Evolutionary conservation across 2,329 filamentous ascomycete species (phyloP).

Genomic region (Botrytis cinerea): DNA sequence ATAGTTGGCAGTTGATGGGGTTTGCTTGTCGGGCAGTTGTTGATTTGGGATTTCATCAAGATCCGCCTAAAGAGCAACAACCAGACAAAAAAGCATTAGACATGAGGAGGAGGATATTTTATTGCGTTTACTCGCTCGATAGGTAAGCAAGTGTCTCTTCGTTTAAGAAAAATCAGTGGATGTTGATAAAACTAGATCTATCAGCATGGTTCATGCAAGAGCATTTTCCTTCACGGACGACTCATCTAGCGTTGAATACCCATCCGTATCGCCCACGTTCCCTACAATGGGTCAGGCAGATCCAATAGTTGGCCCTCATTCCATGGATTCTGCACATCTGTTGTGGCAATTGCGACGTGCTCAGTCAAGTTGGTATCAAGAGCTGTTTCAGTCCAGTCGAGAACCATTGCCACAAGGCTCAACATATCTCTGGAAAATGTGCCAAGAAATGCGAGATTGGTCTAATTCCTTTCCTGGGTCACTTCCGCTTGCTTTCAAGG

Average conservation of each 20-base stretch:
- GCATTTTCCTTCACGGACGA: slow-evolving; percentile 95
- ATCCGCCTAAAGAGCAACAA: slow-evolving; percentile 71
- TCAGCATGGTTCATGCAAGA: slow-evolving; percentile 83
- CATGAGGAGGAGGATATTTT: slow-evolving; percentile 79
- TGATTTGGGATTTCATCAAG: slow-evolving; percentile 90
- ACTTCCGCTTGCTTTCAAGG: slow-evolving; percentile 64
- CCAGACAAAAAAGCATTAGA: slow-evolving; percentile 72
- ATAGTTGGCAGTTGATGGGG: slow-evolving; percentile 91
- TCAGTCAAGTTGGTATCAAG: slow-evolving; percentile 88
- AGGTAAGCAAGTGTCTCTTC: slow-evolving; percentile 54
- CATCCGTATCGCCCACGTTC: slow-evolving; percentile 48
- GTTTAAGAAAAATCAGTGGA: not conserved
- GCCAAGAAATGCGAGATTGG: slow-evolving; percentile 78
- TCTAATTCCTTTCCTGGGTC: slow-evolving; percentile 70
- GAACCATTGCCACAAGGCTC: slow-evolving; percentile 68
- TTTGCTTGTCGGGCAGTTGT: slow-evolving; percentile 85
- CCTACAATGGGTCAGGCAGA: slow-evolving; percentile 37
- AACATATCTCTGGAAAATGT: slow-evolving; percentile 74
- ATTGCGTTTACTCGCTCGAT: slow-evolving; percentile 88
- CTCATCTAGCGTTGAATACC: slow-evolving; percentile 78
- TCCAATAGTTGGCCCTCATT: slow-evolving; percentile 50
- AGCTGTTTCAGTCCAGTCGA: slow-evolving; percentile 77
- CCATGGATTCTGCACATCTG: slow-evolving; percentile 70
- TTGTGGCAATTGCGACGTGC: slow-evolving; percentile 82
- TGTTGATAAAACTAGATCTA: slow-evolving; percentile 57